These are phyloP conservation scores for Dovyalis caffra DNA, from an alignment of 345 rosid species.

Conservation along the genomic window DNA sequence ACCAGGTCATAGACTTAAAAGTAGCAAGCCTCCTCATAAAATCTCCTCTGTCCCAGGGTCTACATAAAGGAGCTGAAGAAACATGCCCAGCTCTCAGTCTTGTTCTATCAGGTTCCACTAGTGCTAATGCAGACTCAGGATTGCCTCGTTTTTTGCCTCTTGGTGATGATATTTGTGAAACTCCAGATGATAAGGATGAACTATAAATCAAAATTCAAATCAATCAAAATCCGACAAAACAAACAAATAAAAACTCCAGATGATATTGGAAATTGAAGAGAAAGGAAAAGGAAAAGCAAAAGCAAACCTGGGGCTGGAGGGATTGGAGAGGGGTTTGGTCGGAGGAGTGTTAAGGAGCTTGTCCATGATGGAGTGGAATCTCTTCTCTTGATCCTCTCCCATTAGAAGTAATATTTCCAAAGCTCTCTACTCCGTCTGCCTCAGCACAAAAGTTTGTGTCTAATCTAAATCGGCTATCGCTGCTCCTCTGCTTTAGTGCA, in stretches of 20 bases:
- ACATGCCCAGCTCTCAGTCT: slow-evolving; percentile 6
- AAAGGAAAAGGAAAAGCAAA: slow-evolving; percentile 10
- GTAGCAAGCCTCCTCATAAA: slow-evolving; percentile 81
- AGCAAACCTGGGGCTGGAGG: slow-evolving; percentile 46
- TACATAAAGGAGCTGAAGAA: slow-evolving; percentile 49
- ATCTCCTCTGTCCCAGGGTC: slow-evolving; percentile 94
- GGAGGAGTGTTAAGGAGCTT: slow-evolving; percentile 60
- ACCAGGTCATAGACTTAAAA: slow-evolving; percentile 97
- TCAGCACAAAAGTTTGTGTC: no score
- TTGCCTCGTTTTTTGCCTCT: slow-evolving; percentile 60
- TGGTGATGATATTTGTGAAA: no score
- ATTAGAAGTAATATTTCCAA: slow-evolving; percentile 18
- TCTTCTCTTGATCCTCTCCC: slow-evolving; percentile 77
- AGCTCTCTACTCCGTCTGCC: no score
- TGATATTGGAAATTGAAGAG: neutral
- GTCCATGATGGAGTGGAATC: slow-evolving; percentile 82
- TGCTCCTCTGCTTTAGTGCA: no score
- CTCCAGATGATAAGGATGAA: no score
- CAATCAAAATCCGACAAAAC: neutral
- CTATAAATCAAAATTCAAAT: no score
- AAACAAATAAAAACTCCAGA: neutral
- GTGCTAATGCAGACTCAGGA: slow-evolving; percentile 49
- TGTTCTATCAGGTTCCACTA: slow-evolving; percentile 38
- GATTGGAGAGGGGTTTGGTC: slow-evolving; percentile 34
- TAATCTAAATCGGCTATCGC: no score